Evolutionary conservation across 139 green algal genomes (phyloP), one percentile per base, ranked within the genome.

Genomic region (Micractinium sp.): DNA sequence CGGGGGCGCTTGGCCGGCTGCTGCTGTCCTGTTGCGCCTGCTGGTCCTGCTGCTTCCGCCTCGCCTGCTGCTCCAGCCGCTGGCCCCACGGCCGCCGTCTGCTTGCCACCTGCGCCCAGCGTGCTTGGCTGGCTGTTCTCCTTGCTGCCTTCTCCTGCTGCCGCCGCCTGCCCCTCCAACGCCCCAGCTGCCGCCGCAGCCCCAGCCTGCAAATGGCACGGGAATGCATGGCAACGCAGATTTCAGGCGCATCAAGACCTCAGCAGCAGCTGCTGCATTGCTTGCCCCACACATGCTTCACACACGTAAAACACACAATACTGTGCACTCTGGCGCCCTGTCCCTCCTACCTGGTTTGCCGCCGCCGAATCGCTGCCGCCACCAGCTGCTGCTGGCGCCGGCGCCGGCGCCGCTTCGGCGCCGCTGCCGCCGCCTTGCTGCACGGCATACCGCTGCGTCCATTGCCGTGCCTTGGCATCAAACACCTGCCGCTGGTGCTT

Each of bases 401-500:
- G 53, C 19, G 66, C 83, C 23, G 83, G 67, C 15, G 47, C 36
- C 23, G 29, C 83, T 38, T 19, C 35, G 0, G 12, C 35, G 47
- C 36, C 79, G 31, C 39, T 61, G 61, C 67, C 71, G 1, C 38
- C 66, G 33, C 23, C 33, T 1, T 36, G 36, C 39, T 85, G 82
- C 69, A 87, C 33, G 20, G 90, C 90, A 35, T 93, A 38, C 14
- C 77, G 76, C 36, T 83, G 71, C 36, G 91, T 93, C 85, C 63
- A 81, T 61, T 90, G 71, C 77, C 90, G 86, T 20, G 91, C 91
- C 81, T 91, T 93, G 9, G 86, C 79, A 25, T 94, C 89, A 82
- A 94, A 94, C 56, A 84, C 73, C 74, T 71, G 71, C 3, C 91
- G 85, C 87, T 94, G 77, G 81, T 91, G 90, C 75, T 81, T 88